phyloP scores from a whole-genome alignment of 2,329 filamentous ascomycete genomes.

The Chalaropsis ovoidea region DNA sequence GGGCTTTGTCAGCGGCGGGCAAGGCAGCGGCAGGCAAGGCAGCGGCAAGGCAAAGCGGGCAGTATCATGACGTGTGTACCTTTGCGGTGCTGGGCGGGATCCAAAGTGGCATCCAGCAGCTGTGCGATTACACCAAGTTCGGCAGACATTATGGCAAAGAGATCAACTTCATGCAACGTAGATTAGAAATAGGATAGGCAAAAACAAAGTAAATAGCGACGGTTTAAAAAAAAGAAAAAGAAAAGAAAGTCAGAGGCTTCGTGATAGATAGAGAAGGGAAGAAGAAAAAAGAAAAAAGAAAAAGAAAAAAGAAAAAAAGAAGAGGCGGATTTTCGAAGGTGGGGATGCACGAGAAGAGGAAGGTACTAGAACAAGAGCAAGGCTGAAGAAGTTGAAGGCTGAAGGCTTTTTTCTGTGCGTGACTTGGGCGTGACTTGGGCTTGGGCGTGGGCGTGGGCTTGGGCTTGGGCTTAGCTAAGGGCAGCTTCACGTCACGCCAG shows the following conservation, averaged over 20 bases:
- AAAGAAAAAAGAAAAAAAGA: slow-evolving; percentile 11
- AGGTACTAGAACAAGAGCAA: slow-evolving; percentile 2
- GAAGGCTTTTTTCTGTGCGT: slow-evolving; percentile 18
- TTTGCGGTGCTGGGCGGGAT: slow-evolving; percentile 79
- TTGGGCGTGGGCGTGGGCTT: no score
- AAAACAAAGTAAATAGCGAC: neutral
- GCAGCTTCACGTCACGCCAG: neutral
- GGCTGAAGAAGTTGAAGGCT: slow-evolving; percentile 17
- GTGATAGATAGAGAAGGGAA: slow-evolving; percentile 9
- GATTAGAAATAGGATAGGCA: slow-evolving; percentile 18
- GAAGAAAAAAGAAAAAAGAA: slow-evolving; percentile 10
- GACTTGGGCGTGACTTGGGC: no score
- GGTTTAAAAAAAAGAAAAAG: slow-evolving; percentile 9
- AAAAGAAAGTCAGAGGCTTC: slow-evolving; percentile 12
- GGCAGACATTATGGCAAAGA: slow-evolving; percentile 41
- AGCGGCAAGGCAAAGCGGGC: no score
- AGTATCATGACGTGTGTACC: slow-evolving; percentile 40
- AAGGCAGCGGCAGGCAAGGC: no score
- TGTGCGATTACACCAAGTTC: slow-evolving; percentile 57
- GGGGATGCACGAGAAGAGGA: slow-evolving; percentile 11
- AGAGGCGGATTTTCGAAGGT: slow-evolving; percentile 13
- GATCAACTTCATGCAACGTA: slow-evolving; percentile 14
- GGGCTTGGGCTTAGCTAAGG: no score
- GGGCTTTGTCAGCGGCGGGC: neutral
- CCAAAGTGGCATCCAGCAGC: slow-evolving; percentile 82